Evolutionary conservation across 768 basidiomycete genomes (phyloP), one percentile per base, ranked within the genome.

Genomic region (Tubosaeta brunneosetosa): DNA sequence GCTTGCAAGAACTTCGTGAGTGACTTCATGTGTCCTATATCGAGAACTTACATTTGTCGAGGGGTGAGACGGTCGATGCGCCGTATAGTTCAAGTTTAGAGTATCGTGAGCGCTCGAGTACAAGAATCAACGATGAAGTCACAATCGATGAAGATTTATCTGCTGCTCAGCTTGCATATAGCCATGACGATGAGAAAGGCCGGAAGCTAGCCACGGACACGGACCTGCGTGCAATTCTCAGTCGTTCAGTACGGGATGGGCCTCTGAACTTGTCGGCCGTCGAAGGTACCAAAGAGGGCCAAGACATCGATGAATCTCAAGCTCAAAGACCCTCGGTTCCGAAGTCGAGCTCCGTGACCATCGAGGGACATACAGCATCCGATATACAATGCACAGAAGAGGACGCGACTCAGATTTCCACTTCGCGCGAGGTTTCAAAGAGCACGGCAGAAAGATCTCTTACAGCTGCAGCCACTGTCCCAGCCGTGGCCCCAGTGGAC

Each of bases 1-100:
- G 13, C 16, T 43, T 16, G 16, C 33, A 26, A 27, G 40, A 14
- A 12, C 36, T 8, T 32, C 27, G 58, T 60, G 31, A 45, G 60
- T 44, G 29, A 1, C 12, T 14, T 3, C 9, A 26, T 38, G n/a
- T 36, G 44, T 50, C 12, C 43, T 19, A 13, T 44, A 4, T 9
- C 14, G 6, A 29, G 33, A 38, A 12, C 31, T 58, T 36, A 61
- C 17, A 14, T 19, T 34, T 44, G 3, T 17, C 3, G 16, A 61
- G 59, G 36, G 36, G 47, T 14, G 44, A 36, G 19, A 34, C 22
- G 17, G 22, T 40, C 29, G 22, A n/a, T 5, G 17, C 13, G 0
- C 38, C 46, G 42, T 19, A 25, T 1, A 16, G 25, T 7, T 26
- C 31, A 6, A 41, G 41, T 12, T 6, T 6, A 11, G 44, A n/a